phyloP scores from a whole-genome alignment of 495 filamentous ascomycete species.

The Endocarpon pusillum region DNA sequence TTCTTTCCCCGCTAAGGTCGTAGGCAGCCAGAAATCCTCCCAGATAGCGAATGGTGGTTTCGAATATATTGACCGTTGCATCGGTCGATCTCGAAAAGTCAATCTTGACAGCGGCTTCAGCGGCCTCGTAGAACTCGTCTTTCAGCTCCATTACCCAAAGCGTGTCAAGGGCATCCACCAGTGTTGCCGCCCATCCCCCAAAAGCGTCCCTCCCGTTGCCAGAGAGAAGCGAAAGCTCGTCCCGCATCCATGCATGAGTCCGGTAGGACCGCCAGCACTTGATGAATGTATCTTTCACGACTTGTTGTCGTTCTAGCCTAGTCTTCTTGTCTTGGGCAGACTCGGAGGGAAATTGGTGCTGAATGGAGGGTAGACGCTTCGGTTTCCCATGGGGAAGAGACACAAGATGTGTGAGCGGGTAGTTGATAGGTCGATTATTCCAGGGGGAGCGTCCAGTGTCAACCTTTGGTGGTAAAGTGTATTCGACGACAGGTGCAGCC shows the following conservation, averaged over 20 bases:
- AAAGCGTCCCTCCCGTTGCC: constrained; percentile 34
- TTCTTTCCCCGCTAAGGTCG: constrained; percentile 25
- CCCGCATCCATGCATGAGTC: constrained; percentile 57
- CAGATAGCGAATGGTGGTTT: constrained; percentile 33
- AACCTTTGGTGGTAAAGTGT: neutral
- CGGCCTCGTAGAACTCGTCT: constrained; percentile 41
- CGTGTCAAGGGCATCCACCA: constrained; percentile 49
- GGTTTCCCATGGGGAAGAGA: constrained; percentile 27
- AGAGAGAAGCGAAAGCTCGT: constrained; percentile 56
- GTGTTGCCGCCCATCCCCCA: constrained; percentile 43
- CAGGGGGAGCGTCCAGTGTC: constrained; percentile 13
- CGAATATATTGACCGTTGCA: constrained; percentile 31
- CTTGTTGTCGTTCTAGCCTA: constrained; percentile 22
- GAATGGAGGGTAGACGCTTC: constrained; percentile 30
- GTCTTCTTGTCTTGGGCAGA: constrained; percentile 11
- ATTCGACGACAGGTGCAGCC: neutral
- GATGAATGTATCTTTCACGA: constrained; percentile 48
- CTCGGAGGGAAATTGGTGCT: constrained; percentile 34
- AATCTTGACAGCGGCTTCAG: constrained; percentile 33
- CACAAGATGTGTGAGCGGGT: constrained; percentile 31
- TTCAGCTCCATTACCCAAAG: constrained; percentile 45
- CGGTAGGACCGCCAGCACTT: constrained; percentile 65
- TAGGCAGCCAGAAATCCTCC: constrained; percentile 34
- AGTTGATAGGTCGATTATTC: constrained; percentile 23
- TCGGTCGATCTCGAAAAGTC: constrained; percentile 33